phyloP scores from a whole-genome alignment of 2,329 filamentous ascomycete genomes.

The Hypoxylon sp. region DNA sequence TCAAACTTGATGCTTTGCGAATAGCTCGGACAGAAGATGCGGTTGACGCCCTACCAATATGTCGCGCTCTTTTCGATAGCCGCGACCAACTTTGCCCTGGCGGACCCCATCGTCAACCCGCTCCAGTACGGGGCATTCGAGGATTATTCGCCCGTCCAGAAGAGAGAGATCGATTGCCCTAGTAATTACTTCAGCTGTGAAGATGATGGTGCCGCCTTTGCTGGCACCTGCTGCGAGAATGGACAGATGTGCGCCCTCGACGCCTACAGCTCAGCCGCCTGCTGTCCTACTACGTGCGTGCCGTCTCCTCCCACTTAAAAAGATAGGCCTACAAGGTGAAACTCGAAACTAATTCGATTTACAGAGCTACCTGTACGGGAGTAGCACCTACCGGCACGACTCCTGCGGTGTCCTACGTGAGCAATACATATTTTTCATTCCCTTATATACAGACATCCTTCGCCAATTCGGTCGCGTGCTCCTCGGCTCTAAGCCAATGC shows the following conservation, averaged over 20 bases:
- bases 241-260: conserved; percentile 65
- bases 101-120: conserved; percentile 44
- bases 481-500: conserved; percentile 64
- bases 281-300: conserved; percentile 65
- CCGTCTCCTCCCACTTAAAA: neutral
- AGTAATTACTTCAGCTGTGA: conserved; percentile 64
- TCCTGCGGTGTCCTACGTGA: conserved; percentile 62
- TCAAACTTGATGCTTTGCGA: conserved; percentile 30
- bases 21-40: conserved; percentile 40
- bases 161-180: conserved; percentile 56
- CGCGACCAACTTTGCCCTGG: conserved; percentile 34
- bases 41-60: conserved; percentile 35
- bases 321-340: neutral
- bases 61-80: conserved; percentile 36
- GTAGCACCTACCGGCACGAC: conserved; percentile 57
- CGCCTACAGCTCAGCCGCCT: conserved; percentile 61
- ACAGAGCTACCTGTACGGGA: conserved; percentile 67
- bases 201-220: conserved; percentile 59
- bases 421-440: conserved; percentile 70
- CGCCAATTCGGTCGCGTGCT: conserved; percentile 63
- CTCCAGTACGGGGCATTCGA: conserved; percentile 42
- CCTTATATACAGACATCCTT: conserved; percentile 68
- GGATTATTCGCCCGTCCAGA: conserved; percentile 44
- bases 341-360: conserved; percentile 6
- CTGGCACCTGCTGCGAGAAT: conserved; percentile 63